These are phyloP conservation scores for Yarrowia keelungensis DNA, from an alignment of 805 yeast genomes.

Conservation along the genomic window DNA sequence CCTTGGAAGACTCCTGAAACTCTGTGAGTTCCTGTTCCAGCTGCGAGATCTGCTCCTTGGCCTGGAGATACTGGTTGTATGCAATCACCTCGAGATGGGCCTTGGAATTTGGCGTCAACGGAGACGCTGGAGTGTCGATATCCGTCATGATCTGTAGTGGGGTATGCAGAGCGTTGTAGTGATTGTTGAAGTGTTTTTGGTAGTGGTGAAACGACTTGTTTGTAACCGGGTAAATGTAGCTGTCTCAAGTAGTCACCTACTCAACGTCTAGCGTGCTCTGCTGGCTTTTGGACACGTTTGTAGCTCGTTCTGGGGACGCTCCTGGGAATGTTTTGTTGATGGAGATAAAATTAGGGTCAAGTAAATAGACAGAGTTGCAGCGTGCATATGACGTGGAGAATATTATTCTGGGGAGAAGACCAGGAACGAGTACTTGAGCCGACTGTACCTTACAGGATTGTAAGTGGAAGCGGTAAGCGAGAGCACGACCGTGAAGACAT, in stretches of 20 bases:
- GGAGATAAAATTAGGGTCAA: slow-evolving; percentile 8
- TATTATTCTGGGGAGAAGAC: background rate
- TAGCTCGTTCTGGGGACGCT: background rate
- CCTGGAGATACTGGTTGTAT: slow-evolving; percentile 39
- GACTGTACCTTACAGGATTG: too few relatives aligned
- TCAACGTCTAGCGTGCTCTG: background rate
- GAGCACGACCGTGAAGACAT: too few relatives aligned
- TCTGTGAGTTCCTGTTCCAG: slow-evolving; percentile 55
- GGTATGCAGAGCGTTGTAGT: too few relatives aligned
- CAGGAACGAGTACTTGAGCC: too few relatives aligned
- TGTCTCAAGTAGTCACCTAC: too few relatives aligned
- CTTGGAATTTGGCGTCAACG: slow-evolving; percentile 33
- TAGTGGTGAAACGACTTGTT: too few relatives aligned
- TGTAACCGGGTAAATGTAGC: too few relatives aligned
- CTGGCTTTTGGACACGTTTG: background rate
- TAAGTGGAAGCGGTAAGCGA: too few relatives aligned
- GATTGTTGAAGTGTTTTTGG: too few relatives aligned
- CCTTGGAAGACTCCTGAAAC: slow-evolving; percentile 55
- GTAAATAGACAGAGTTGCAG: slow-evolving; percentile 18
- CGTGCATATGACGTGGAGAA: slow-evolving; percentile 35
- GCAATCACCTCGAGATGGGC: slow-evolving; percentile 36
- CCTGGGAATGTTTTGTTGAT: slow-evolving; percentile 4
- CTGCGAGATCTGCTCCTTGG: slow-evolving; percentile 51
- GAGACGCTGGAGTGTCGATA: slow-evolving; percentile 20
- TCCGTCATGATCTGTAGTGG: slow-evolving; percentile 1